Evolutionary conservation across 176 grass and related monocot species (phyloP), one percentile per base, ranked within the genome.

Genomic region (Metroxylon sagu): DNA sequence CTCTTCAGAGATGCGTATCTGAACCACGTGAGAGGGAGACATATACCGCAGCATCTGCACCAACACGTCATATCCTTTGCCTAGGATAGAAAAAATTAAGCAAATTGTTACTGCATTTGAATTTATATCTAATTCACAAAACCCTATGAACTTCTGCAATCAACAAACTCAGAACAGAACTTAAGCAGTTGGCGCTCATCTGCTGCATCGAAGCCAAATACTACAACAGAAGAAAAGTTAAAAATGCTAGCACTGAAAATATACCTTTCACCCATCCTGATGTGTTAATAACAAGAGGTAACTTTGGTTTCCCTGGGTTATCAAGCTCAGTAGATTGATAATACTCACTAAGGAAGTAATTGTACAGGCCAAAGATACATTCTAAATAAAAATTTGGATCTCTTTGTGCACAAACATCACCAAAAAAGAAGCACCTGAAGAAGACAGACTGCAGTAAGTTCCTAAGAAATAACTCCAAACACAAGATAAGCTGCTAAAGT

Each of bases 261-360:
- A 50, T 74, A 94, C 89, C 89, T 88, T 88, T 94, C 62, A 88
- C 76, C 89, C 77, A 94, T 62, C 89, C 89, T 60, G 89, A 94
- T 60, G 89, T 88, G 56, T 94, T 94, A 65, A 94, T 69, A 74
- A 94, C 82, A 60, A 88, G 68, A 7, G 81, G 84, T 25, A 79
- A 73, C 54, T 60, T 57, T 70, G 74, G 66, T 67, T 68, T 85
- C 18, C 66, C 6, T 66, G 52, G 55, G 29, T 70, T 39, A 60
- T 58, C 60, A 29, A 26, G 51, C 29, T 71, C 62, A 61, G 50
- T 56, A 70, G 69, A 73, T 68, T 53, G 25, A 66, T 79, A 68
- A 19, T 70, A 72, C 18, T 94, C 58, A 57, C 75, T 67, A 59
- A 63, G 27, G 27, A 94, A 94, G 76, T 88, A 81, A 60, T 94